Base-by-base conservation (phyloP, 176 grass and related monocot species). In the Carex cristatella region DNA sequence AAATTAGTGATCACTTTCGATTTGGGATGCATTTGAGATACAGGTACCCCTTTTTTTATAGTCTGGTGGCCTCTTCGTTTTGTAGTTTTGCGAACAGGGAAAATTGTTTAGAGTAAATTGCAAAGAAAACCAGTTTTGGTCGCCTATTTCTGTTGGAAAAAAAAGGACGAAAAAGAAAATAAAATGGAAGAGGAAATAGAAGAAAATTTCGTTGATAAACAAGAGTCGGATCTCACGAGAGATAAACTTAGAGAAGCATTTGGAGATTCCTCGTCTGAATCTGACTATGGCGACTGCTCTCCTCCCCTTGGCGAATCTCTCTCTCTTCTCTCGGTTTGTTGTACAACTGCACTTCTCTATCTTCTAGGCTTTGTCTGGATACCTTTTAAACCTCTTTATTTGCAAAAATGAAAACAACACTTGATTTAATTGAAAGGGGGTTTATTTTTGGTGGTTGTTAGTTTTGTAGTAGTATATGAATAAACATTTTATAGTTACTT, bases 171-270 rank as follows among this genome's bases (percentile, higher is more conserved):
- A 23, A 23, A 23, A 23, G 9, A 48, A 71, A 72, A 19, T 0
- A 19, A 0, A 40, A 9, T 4, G 12, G 15, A 44, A 49, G 13
- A 51, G 19, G 62, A 65, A 68, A 49, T 32, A 18, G 62, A 68
- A 68, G 19, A 62, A 59, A 65, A 65, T 42, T 38, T 62, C 32
- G 79, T 11, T 51, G 48, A 61, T 28, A 23, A 80, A 18, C 37
- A 67, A 53, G 80, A 48, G 44, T 18, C 35, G 40, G 62, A 65
- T 65, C 60, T 49, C 10, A 40, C 13, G 61, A 82, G 59, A 65
- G 13, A 32, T 19, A 44, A 68, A 65, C 61, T 83, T 9, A 63
- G 80, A 54, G 80, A 83, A 83, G 80, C 80, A 65, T 83, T 83
- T 64, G 80, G 80, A 61, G 80, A 82, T 28, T 61, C 60, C 42